phyloP scores from a whole-genome alignment of 2,329 filamentous ascomycete genomes.

The Phialocephala subalpina region DNA sequence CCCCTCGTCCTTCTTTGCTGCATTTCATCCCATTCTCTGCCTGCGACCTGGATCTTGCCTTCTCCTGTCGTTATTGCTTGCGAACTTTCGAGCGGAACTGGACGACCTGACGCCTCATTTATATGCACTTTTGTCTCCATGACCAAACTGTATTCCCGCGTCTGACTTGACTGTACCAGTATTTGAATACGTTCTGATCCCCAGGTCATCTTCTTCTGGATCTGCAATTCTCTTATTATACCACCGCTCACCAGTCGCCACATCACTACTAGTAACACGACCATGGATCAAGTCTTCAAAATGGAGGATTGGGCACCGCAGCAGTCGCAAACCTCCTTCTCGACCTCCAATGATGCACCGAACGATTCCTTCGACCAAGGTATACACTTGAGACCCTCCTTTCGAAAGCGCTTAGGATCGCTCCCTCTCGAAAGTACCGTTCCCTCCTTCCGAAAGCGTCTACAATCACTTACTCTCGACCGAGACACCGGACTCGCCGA shows the following conservation, averaged over 20 bases:
- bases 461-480: slow-evolving; percentile 33
- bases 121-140: not conserved
- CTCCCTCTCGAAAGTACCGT: slow-evolving; percentile 11
- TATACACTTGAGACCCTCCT: not conserved
- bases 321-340: slow-evolving; percentile 51
- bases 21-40: not conserved
- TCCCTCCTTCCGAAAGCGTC: slow-evolving; percentile 33
- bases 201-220: not conserved
- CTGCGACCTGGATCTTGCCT: not conserved
- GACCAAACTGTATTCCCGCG: not conserved
- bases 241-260: not conserved
- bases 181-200: not conserved
- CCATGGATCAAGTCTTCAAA: slow-evolving; percentile 49
- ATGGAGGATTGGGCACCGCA: slow-evolving; percentile 54
- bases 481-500: slow-evolving; percentile 19
- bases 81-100: not conserved
- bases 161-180: not conserved
- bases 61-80: slow-evolving; percentile 10
- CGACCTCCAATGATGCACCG: slow-evolving; percentile 35
- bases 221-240: not conserved
- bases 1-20: not conserved
- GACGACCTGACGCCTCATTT: not conserved
- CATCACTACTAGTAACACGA: not conserved
- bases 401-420: slow-evolving; percentile 1
- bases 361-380: slow-evolving; percentile 42